Conservation (phyloP, 768 basidiomycete genomes). For the Collybiopsis confluens region DNA sequence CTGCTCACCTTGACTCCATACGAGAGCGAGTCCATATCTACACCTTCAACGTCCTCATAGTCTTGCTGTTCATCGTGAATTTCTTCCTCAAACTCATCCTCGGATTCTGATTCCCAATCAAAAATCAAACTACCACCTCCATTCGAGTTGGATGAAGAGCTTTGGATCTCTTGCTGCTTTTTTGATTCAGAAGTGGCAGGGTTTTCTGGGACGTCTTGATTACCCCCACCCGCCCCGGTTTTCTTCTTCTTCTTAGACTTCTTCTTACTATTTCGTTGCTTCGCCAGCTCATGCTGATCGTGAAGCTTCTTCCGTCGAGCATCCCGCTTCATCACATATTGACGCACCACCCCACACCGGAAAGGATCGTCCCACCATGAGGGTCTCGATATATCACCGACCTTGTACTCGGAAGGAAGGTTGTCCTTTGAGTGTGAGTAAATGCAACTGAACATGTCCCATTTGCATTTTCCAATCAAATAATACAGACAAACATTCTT, state of each 20-base stretch:
- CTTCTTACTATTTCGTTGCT: background rate
- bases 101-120: slow-evolving; percentile 7
- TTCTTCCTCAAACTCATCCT: background rate
- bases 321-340: background rate
- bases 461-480: slow-evolving; percentile 29
- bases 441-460: slow-evolving; percentile 22
- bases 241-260: background rate
- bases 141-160: background rate
- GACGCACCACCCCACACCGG: background rate
- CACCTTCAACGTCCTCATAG: slow-evolving; percentile 18
- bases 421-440: slow-evolving; percentile 30
- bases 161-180: no score
- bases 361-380: slow-evolving; percentile 23
- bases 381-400: slow-evolving; percentile 10
- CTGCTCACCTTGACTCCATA: no score
- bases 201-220: background rate
- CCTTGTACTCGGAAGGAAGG: slow-evolving; percentile 16
- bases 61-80: slow-evolving; percentile 8
- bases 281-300: background rate
- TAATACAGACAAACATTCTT: slow-evolving; percentile 34
- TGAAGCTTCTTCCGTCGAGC: slow-evolving; percentile 4
- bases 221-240: background rate
- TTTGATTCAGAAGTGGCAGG: no score
- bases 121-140: background rate
- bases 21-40: slow-evolving; percentile 30